Conservation (phyloP, 2,329 filamentous ascomycete genomes). For the Talaromyces sp. region DNA sequence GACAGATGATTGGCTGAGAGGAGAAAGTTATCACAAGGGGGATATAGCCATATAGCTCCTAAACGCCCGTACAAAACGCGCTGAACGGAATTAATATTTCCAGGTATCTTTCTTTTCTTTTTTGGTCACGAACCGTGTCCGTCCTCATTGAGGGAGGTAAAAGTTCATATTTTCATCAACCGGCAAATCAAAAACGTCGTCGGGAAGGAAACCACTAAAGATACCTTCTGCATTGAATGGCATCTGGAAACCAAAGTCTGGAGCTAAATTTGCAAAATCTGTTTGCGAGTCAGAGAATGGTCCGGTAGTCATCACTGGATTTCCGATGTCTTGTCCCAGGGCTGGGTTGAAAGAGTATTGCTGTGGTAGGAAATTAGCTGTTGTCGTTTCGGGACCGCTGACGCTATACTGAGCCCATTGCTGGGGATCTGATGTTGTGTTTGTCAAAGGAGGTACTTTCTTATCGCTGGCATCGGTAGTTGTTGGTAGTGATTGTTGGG, state of each 20-base stretch:
- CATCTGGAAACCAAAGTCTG: conserved; percentile 28
- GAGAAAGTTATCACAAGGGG: background rate
- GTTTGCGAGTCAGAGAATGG: conserved; percentile 20
- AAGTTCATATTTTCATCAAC: conserved; percentile 18
- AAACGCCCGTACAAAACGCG: background rate
- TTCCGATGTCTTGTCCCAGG: background rate
- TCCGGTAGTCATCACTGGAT: conserved; percentile 21
- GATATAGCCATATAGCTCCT: background rate
- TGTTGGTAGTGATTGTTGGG: background rate
- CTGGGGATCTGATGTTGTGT: background rate
- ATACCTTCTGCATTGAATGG: conserved; percentile 30
- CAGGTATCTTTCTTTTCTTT: background rate
- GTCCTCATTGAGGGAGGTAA: conserved; percentile 5
- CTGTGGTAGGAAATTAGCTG: conserved; percentile 16
- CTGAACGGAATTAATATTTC: background rate
- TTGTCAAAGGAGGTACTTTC: background rate
- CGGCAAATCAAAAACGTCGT: conserved; percentile 28
- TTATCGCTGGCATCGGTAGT: background rate
- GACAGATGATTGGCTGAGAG: background rate
- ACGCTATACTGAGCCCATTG: conserved; percentile 12
- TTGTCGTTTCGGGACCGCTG: conserved; percentile 15
- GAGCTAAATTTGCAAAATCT: conserved; percentile 24
- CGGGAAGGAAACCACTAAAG: conserved; percentile 32
- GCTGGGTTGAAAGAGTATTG: conserved; percentile 4
- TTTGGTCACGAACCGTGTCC: background rate